Conservation (phyloP, 805 yeast genomes). For the Debaryomyces maramus region DNA sequence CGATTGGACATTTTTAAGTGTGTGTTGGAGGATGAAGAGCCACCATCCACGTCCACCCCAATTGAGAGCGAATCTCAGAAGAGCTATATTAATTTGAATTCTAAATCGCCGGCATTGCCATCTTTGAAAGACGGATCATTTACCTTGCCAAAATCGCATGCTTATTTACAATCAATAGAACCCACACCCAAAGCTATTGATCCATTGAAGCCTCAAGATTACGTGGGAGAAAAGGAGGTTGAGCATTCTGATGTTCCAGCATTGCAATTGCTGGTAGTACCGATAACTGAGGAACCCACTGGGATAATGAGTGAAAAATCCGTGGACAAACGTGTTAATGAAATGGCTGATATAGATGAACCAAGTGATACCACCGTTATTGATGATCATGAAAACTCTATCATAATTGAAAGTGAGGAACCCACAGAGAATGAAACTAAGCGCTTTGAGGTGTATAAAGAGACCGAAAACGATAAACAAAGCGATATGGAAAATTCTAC, state of each 20-base stretch:
- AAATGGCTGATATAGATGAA: too few relatives aligned
- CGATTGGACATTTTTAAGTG: constrained; percentile 14
- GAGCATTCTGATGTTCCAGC: not conserved
- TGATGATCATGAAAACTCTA: too few relatives aligned
- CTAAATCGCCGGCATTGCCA: not conserved
- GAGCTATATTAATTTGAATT: not conserved
- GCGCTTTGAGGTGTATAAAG: not conserved
- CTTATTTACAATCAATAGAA: not conserved
- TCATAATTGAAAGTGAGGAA: not conserved
- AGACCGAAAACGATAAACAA: not conserved
- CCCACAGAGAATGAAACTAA: not conserved
- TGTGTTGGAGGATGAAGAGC: constrained; percentile 1
- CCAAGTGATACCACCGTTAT: too few relatives aligned
- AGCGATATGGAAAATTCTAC: not conserved
- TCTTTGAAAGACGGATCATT: not conserved
- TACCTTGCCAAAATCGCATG: constrained; percentile 1
- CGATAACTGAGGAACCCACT: too few relatives aligned
- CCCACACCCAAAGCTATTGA: not conserved
- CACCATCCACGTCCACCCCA: constrained; percentile 22
- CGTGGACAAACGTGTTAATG: too few relatives aligned
- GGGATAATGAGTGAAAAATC: too few relatives aligned
- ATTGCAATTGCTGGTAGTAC: too few relatives aligned
- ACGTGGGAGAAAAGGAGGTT: not conserved
- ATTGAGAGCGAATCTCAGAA: constrained; percentile 1
- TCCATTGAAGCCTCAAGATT: not conserved